Conservation (phyloP, 2,329 filamentous ascomycete genomes). For the Diaporthe humulicola region DNA sequence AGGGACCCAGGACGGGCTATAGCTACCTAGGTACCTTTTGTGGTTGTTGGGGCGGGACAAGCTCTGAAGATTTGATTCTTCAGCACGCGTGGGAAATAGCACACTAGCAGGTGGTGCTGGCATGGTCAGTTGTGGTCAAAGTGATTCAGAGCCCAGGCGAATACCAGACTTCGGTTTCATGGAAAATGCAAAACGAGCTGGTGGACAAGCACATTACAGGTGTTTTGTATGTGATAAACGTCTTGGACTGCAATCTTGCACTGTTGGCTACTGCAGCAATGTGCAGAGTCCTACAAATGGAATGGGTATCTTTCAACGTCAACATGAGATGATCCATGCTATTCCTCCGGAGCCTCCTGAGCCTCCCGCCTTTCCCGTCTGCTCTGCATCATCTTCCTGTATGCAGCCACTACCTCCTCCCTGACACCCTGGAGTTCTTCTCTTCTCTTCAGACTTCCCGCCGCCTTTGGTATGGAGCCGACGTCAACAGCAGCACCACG, state of each 20-base stretch:
- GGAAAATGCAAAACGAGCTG: not conserved
- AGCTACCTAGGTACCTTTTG: too few species aligned
- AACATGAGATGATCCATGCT: not conserved
- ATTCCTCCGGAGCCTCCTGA: not conserved
- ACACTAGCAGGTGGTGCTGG: not conserved
- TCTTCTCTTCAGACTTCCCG: slow-evolving; percentile 78
- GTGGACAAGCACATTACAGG: not conserved
- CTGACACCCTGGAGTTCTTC: slow-evolving; percentile 80
- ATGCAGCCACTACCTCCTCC: slow-evolving; percentile 79
- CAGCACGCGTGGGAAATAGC: not conserved
- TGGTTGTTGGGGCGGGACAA: not conserved
- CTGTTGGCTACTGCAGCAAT: not conserved
- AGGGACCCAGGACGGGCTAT: not conserved
- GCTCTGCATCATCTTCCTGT: slow-evolving; percentile 77
- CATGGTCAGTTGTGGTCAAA: not conserved
- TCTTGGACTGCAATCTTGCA: not conserved
- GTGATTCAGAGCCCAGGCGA: not conserved
- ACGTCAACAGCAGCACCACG: slow-evolving; percentile 76
- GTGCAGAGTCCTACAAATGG: not conserved
- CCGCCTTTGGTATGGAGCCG: slow-evolving; percentile 75
- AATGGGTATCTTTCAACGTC: slow-evolving; percentile 14
- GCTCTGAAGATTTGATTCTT: not conserved
- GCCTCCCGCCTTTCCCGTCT: slow-evolving; percentile 50
- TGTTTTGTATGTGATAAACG: not conserved
- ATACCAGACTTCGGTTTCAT: not conserved